phyloP scores from a whole-genome alignment of 495 filamentous ascomycete genomes.

The Penicillium silybi region DNA sequence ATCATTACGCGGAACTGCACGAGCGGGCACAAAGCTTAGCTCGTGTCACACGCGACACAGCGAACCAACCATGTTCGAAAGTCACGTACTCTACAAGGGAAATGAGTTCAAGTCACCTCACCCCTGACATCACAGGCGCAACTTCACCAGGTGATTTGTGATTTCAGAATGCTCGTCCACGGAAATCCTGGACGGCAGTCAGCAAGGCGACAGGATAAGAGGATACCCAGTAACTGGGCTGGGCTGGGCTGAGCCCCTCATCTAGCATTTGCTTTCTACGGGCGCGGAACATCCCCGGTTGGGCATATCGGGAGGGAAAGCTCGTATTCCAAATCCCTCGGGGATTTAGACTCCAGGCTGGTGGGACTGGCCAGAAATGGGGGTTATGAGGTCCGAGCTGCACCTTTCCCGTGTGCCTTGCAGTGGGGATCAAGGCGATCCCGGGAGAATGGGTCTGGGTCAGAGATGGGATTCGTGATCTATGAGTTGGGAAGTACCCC shows the following conservation, averaged over 20 bases:
- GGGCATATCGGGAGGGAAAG: neutral
- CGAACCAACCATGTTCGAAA: neutral
- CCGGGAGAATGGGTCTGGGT: constrained; percentile 2
- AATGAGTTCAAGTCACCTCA: no score
- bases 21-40: neutral
- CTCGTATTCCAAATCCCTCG: neutral
- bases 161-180: no score
- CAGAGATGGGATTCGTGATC: neutral
- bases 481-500: no score
- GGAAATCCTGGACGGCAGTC: no score
- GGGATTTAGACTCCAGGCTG: neutral
- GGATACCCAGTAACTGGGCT: no score
- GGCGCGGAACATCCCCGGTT: no score
- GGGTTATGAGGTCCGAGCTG: neutral
- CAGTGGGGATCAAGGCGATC: neutral
- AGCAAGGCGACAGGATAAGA: no score
- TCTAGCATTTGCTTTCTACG: no score
- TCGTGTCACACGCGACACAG: neutral
- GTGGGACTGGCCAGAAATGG: neutral
- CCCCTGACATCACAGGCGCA: no score
- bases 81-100: no score
- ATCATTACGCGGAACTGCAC: neutral
- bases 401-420: neutral
- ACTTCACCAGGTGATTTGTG: no score
- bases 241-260: no score